Percentiles rank a stretch among this genome's conserved stretches.
phyloP scores from a whole-genome alignment of 352 stramenopile genomes.

The Globisporangium megalacanthum region DNA sequence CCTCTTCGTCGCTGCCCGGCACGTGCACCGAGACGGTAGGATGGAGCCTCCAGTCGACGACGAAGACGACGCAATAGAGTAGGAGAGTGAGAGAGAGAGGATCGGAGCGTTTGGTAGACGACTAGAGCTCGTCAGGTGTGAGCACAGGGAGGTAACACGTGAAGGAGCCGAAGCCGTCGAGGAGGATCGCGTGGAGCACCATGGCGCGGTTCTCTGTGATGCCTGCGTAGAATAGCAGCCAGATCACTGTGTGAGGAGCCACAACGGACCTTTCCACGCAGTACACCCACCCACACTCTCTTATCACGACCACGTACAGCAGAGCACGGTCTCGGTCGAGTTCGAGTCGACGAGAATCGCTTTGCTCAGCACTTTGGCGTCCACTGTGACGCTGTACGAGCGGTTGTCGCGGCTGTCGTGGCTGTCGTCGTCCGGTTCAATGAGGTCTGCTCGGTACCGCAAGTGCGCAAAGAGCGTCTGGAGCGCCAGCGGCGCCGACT shows the following conservation, averaged over 20 bases:
- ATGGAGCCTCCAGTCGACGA: no score
- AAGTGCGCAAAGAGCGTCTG: conserved; percentile 78
- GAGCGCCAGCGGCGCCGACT: conserved; percentile 60
- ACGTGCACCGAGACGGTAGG: conserved; percentile 10
- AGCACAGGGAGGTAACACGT: conserved; percentile 81
- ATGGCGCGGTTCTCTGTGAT: conserved; percentile 78
- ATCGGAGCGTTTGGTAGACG: no score
- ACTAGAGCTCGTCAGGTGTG: conserved; percentile 43
- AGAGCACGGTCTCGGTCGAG: conserved; percentile 64
- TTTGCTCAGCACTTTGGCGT: conserved; percentile 73
- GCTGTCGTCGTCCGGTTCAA: conserved; percentile 36
- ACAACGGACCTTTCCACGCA: no score
- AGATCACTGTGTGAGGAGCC: no score
- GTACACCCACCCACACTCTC: background rate
- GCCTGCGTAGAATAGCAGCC: conserved; percentile 22
- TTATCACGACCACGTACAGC: conserved; percentile 34
- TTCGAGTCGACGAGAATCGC: conserved; percentile 68
- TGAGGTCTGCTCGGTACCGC: conserved; percentile 65
- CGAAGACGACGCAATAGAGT: background rate
- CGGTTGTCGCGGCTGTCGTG: conserved; percentile 12
- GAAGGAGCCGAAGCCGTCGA: conserved; percentile 72
- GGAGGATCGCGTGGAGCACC: conserved; percentile 73
- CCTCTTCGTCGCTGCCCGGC: conserved; percentile 41
- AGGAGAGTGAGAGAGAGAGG: no score
- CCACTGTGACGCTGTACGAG: conserved; percentile 63